Base-by-base conservation (phyloP, 495 filamentous ascomycete species). In the Neurospora sp. region DNA sequence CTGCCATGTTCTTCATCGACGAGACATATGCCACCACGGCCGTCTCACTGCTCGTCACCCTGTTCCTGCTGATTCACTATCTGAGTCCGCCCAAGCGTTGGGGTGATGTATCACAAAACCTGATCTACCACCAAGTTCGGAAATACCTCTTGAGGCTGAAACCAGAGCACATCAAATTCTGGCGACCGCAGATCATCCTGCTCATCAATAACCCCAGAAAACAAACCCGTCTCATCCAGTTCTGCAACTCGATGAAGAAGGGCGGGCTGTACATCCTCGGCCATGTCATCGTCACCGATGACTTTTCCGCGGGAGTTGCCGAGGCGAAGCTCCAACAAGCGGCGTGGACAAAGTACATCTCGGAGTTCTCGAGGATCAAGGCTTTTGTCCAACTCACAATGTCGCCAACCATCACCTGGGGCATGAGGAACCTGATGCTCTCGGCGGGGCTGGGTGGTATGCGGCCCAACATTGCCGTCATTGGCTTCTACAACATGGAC, bases 91-190 rank as follows among this genome's bases (percentile, higher is more conserved):
- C 93, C 1, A 97, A 96, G 77, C 87, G 90, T 9, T 97, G 93
- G 93, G 93, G 93, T 1, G 93, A 97, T 81, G 93, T 97, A 42
- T 93, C 91, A 40, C 93, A 97, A 76, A 93, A 90, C 77, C 81
- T 97, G 71, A 97, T 97, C 69, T 97, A 96, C 76, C 93, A 97
- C 75, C 93, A 97, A 82, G 93, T 97, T 7, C 87, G 93, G 69
- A 97, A 97, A 77, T 97, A 97, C 74, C 81, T 97, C 20, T 83
- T 97, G 65, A 88, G 93, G 35, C 84, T 97, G 10, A 90, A 89
- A 45, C 92, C 93, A 73, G 93, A 96, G 73, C 93, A 97, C 76
- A 93, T 97, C 79, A 97, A 97, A 76, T 96, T 94, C 78, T 96
- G 93, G 93, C 86, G 93, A 47, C 93, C 93, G 0, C 93, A 89